Percentiles rank a stretch among this genome's conserved stretches.
These are phyloP conservation scores for Leccinum pellstonianum DNA, from an alignment of 768 basidiomycete species.

Conservation along the genomic window DNA sequence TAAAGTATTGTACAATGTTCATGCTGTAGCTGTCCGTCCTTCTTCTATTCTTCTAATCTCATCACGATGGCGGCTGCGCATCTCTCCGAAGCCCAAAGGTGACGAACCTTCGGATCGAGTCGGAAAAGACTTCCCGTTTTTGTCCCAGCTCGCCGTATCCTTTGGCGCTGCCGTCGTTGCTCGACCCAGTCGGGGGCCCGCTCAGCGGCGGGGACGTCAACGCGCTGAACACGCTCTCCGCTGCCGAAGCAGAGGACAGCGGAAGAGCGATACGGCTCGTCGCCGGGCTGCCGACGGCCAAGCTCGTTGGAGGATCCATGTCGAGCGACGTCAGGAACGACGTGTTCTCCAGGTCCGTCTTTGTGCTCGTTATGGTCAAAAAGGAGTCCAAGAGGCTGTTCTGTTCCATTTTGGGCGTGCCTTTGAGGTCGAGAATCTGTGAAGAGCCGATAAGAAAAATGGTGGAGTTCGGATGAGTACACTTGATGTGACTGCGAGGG, in stretches of 20 bases:
- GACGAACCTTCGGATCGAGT: conserved; percentile 76
- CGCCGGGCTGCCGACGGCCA: conserved; percentile 64
- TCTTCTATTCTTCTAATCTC: conserved; percentile 7
- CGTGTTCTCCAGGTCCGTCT: conserved; percentile 80
- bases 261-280: conserved; percentile 61
- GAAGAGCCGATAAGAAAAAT: too few species aligned
- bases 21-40: not conserved
- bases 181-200: conserved; percentile 63
- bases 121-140: conserved; percentile 82
- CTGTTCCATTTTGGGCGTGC: conserved; percentile 82
- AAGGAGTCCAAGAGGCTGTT: conserved; percentile 90
- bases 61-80: conserved; percentile 32
- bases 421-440: conserved; percentile 93
- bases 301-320: conserved; percentile 80
- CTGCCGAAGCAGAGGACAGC: conserved; percentile 31
- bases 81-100: conserved; percentile 86
- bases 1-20: too few species aligned
- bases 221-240: conserved; percentile 59
- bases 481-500: not conserved
- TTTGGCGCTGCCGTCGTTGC: conserved; percentile 40
- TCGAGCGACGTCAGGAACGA: conserved; percentile 94
- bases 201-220: conserved; percentile 60
- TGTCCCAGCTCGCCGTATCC: conserved; percentile 41
- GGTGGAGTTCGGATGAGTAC: too few species aligned
- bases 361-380: conserved; percentile 89